These are phyloP conservation scores for Solanum etuberosum DNA, from an alignment of 257 asterid genomes.

Conservation along the genomic window DNA sequence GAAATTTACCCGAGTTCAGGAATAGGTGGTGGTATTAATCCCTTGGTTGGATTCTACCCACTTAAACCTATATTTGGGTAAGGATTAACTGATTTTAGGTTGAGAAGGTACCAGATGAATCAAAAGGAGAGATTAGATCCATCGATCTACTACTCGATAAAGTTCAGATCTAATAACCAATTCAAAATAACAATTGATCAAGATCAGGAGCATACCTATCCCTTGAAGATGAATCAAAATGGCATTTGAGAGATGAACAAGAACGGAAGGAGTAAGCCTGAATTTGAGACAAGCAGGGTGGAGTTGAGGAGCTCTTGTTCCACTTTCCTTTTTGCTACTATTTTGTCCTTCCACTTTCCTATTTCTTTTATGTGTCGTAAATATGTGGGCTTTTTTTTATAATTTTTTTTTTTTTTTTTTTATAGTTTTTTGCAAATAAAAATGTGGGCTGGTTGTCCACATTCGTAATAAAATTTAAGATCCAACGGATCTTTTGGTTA, in stretches of 20 bases:
- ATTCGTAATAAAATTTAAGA: background rate
- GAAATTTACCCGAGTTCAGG: background rate
- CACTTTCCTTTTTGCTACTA: too few species aligned
- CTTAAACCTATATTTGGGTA: background rate
- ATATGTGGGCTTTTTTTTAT: too few species aligned
- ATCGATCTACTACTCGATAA: background rate
- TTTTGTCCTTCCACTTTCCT: too few species aligned
- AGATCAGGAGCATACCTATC: background rate
- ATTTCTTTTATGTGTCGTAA: too few species aligned
- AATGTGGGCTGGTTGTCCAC: background rate
- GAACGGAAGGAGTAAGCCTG: too few species aligned
- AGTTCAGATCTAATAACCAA: background rate
- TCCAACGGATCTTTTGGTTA: background rate
- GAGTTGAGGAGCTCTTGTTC: too few species aligned
- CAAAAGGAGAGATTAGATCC: background rate
- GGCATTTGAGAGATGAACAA: background rate
- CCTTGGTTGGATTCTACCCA: background rate
- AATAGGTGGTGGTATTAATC: background rate
- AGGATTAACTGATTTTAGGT: background rate
- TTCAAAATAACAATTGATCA: background rate
- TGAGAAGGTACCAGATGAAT: background rate
- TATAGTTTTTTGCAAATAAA: too few species aligned
- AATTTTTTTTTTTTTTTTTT: too few species aligned
- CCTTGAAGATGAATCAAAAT: background rate
- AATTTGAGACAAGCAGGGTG: too few species aligned